Evolutionary conservation across 2,329 filamentous ascomycete species (phyloP), one percentile per base, ranked within the genome.

Genomic region (Fusarium avenaceum): DNA sequence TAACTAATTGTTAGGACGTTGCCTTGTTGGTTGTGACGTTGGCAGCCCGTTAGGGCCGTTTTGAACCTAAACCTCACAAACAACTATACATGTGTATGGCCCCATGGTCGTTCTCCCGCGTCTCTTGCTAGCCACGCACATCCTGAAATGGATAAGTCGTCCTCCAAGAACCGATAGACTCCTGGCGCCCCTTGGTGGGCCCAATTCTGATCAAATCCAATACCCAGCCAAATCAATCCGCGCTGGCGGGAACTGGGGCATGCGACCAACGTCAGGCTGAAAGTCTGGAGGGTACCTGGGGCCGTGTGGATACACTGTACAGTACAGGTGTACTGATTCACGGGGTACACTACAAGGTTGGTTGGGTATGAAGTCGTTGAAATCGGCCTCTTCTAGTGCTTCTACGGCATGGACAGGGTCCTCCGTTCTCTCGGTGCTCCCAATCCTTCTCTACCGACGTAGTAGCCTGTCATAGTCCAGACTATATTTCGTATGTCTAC

Each of bases 401-500:
- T 72, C 52, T 59, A 35, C 54, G 48, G 57, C 60, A 49, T 69
- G 49, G 56, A 70, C 47, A 57, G 68, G 69, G 58, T 46, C 56
- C 61, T 49, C 68, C 64, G 26, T 66, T 63, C 69, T 65, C 62
- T 74, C 63, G 67, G 71, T 72, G 62, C 67, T 67, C 51, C 59
- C 68, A 67, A 57, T 57, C 52, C 14, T 52, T 17, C n/a, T n/a
- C n/a, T n/a, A 19, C n/a, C 15, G 24, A 24, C 24, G 24, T 38
- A 19, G 35, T 55, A 60, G 24, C 48, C 28, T 22, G 35, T 38
- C 28, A n/a, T 59, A 42, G n/a, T 35, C 42, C 42, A 52, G 22
- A 19, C 33, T 20, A 55, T 52, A 20, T 38, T 19, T 19, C 45
- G 22, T 24, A 57, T 40, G 56, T 61, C 35, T 40, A 44, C 28